Base-by-base conservation (phyloP, 2,329 filamentous ascomycete species). In the Clarireedia sp. region DNA sequence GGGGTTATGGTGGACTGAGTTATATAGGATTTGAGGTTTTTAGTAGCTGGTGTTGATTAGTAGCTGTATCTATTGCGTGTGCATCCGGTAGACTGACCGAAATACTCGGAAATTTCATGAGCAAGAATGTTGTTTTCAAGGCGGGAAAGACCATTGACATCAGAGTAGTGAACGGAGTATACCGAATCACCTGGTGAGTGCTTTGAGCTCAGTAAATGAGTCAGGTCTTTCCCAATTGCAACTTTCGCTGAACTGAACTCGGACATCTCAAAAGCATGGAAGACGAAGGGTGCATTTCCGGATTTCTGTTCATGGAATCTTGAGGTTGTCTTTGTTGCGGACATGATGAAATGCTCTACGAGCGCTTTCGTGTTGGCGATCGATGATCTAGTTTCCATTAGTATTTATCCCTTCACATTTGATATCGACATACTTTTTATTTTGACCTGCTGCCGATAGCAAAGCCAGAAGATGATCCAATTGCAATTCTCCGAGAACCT, bases 61-160 rank as follows among this genome's bases (percentile, higher is more conserved):
- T 23, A 29, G 19, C 12, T 12, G 19, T 37, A 37, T 26, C 21
- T 6, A 14, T 10, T 16, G 19, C n/a, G 38, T 41, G 12, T 14
- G n/a, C 4, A 41, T n/a, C 8, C 14, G 26, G 9, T 37, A 36
- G 24, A 48, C 60, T 49, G 55, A 64, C 63, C 51, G 33, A 62
- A 47, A 57, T 53, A 64, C 29, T 62, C 59, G 1, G 63, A 64
- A 33, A 66, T 58, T 38, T 62, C 63, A 52, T 66, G 64, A 40
- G 60, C 59, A 3, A 66, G 52, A 50, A 66, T 62, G 23, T 62
- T 63, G 23, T 58, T 62, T 46, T 66, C 64, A 2, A 66, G 54
- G 14, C 57, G 56, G n/a, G 64, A 64, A 7, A 66, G 54, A 12
- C 64, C 64, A 54, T 66, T 66, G 33, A 63, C 56, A 51, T 64